Evolutionary conservation across 345 rosid species (phyloP), one percentile per base, ranked within the genome.

Genomic region (Populus deltoides): DNA sequence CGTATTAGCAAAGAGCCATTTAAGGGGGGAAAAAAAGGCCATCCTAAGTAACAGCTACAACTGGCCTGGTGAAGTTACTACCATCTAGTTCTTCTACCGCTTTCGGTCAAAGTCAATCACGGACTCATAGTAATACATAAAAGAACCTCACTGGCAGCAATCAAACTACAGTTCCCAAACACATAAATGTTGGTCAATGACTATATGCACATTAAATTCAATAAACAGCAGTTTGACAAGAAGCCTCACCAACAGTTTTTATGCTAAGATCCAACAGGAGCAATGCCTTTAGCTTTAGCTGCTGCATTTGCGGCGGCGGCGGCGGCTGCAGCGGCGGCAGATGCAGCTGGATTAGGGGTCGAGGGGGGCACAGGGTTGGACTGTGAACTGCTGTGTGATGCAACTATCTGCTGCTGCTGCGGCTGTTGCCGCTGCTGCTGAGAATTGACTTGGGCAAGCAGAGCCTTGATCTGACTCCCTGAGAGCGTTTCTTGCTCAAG

Each of bases 221-320:
- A 79, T 66, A 17, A 71, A 79, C 39, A 16, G 62, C 79, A 65
- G 47, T 57, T 67, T 45, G 24, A 75, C 73, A 57, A 41, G 49
- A 67, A 66, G 61, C 66, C 82, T 75, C 76, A 61, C 75, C 74
- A 25, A 29, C 53, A 47, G 29, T 66, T 73, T 33, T 27, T 45
- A 65, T 25, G 79, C 85, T 86, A 93, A 74, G 98, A 91, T 76
- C 98, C 98, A 69, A 91, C 99, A 7, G 96, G 88, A 79, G 97
- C 94, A 81, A 93, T 55, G 77, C 93, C 95, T 86, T 94, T 94
- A 63, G 90, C 79, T 80, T 90, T 73, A 18, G 76, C 76, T 1
- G 94, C 91, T 9, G 93, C 90, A 6, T 91, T 93, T 1, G 91
- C 88, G 0, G 93, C 92, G 1, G 96, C 87, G 0, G 93, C 93